A percentile compares a stretch with the other conserved stretches of the same genome.
phyloP scores from a whole-genome alignment of 2,329 filamentous ascomycete genomes.

The Pseudopithomyces chartarum region DNA sequence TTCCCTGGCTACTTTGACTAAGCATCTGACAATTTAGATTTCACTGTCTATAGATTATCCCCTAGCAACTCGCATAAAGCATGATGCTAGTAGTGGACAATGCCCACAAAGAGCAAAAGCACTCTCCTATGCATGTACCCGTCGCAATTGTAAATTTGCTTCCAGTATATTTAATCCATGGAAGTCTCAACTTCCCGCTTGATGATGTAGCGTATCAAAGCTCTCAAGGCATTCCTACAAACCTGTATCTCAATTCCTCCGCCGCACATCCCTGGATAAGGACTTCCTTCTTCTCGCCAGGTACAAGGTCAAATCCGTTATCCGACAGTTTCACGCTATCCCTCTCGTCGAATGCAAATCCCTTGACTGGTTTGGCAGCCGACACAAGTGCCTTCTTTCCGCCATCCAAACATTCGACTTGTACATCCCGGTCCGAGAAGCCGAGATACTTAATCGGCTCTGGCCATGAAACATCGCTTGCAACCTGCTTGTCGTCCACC shows the following conservation, averaged over 20 bases:
- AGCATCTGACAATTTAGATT: background rate
- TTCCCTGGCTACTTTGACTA: slow-evolving; percentile 78
- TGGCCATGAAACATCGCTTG: slow-evolving; percentile 25
- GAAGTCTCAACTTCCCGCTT: too few species aligned
- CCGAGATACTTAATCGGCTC: slow-evolving; percentile 29
- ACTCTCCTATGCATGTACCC: background rate
- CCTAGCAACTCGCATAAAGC: background rate
- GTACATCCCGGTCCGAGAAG: slow-evolving; percentile 17
- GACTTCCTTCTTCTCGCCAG: slow-evolving; percentile 23
- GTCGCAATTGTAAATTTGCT: too few species aligned
- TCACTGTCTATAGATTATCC: background rate
- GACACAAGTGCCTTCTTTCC: slow-evolving; percentile 12
- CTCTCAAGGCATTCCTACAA: background rate
- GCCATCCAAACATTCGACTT: slow-evolving; percentile 13
- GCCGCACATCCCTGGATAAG: slow-evolving; percentile 12
- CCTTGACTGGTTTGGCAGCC: slow-evolving; percentile 23
- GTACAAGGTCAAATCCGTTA: slow-evolving; percentile 35
- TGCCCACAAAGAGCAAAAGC: background rate
- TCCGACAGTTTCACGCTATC: slow-evolving; percentile 25
- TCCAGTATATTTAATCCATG: too few species aligned
- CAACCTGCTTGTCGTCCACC: slow-evolving; percentile 13
- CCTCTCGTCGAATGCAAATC: slow-evolving; percentile 26
- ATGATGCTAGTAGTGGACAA: background rate
- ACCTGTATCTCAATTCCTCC: slow-evolving; percentile 23
- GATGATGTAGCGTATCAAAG: too few species aligned